Conservation (phyloP, 2,329 filamentous ascomycete genomes). For the Paecilomyces sp. region DNA sequence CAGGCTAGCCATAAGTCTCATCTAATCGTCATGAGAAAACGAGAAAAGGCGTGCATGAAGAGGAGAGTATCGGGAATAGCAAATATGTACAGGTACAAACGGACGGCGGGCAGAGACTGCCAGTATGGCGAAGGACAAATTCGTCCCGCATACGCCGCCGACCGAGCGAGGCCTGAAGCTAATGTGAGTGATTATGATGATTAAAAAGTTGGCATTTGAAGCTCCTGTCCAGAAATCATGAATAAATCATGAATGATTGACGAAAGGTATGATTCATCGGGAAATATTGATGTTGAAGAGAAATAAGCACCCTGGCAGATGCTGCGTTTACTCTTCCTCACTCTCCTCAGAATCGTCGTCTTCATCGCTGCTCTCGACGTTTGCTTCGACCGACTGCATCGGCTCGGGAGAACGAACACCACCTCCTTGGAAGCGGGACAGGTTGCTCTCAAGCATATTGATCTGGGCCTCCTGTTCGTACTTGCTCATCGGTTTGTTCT, state of each 20-base stretch:
- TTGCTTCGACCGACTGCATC: slow-evolving; percentile 35
- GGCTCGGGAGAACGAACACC: slow-evolving; percentile 36
- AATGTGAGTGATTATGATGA: not conserved
- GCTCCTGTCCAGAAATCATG: not conserved
- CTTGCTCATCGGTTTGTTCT: slow-evolving; percentile 48
- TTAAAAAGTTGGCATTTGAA: not conserved
- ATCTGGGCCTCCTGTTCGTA: slow-evolving; percentile 45
- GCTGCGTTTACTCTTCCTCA: slow-evolving; percentile 38
- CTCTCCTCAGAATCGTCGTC: slow-evolving; percentile 44
- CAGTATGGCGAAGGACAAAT: not conserved
- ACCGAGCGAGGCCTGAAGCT: not conserved
- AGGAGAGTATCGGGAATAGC: slow-evolving; percentile 3
- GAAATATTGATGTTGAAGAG: not conserved
- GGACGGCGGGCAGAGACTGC: not conserved
- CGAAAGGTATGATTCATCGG: not conserved
- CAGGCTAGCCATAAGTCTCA: slow-evolving; percentile 8
- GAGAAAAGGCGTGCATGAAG: slow-evolving; percentile 6
- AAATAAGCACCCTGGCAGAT: not conserved
- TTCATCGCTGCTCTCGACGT: slow-evolving; percentile 40
- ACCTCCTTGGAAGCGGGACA: slow-evolving; percentile 39
- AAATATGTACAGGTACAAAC: not conserved
- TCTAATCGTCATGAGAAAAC: slow-evolving; percentile 8
- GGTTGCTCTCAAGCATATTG: slow-evolving; percentile 39
- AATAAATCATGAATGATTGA: not conserved
- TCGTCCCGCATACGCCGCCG: not conserved